phyloP scores from a whole-genome alignment of 176 grass and related monocot genomes.

The Themeda triandra region DNA sequence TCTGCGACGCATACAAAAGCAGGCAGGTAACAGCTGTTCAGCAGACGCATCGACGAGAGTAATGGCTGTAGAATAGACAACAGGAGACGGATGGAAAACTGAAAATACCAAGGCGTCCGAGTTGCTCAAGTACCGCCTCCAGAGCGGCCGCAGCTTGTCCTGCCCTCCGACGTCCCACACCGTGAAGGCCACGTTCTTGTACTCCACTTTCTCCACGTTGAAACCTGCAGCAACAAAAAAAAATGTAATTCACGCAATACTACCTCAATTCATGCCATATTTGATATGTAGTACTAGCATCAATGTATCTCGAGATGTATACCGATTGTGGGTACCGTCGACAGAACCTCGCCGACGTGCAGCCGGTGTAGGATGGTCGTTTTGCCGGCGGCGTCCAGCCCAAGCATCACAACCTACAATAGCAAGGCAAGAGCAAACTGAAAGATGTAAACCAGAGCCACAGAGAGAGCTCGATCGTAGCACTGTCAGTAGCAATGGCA shows the following conservation, averaged over 20 bases:
- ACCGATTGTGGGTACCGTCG: constrained; percentile 26
- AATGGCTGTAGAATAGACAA: background rate
- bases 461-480: too few species aligned
- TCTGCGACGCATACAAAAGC: background rate
- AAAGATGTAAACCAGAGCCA: background rate
- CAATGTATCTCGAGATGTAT: background rate
- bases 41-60: background rate
- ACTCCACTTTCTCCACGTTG: constrained; percentile 38
- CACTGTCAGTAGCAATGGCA: background rate
- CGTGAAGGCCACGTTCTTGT: constrained; percentile 39
- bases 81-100: background rate
- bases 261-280: background rate
- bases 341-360: constrained; percentile 34
- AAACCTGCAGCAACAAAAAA: background rate
- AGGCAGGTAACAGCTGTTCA: background rate
- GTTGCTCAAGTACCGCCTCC: constrained; percentile 29
- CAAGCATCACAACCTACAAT: constrained; percentile 25
- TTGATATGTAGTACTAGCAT: background rate
- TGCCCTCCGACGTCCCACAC: constrained; percentile 42
- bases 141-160: constrained; percentile 39
- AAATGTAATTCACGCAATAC: background rate
- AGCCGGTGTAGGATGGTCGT: constrained; percentile 30
- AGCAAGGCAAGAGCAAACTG: background rate
- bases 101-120: constrained; percentile 24
- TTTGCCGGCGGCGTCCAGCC: constrained; percentile 39